phyloP scores from a whole-genome alignment of 805 yeast species.

The Candida coquimbonensis region DNA sequence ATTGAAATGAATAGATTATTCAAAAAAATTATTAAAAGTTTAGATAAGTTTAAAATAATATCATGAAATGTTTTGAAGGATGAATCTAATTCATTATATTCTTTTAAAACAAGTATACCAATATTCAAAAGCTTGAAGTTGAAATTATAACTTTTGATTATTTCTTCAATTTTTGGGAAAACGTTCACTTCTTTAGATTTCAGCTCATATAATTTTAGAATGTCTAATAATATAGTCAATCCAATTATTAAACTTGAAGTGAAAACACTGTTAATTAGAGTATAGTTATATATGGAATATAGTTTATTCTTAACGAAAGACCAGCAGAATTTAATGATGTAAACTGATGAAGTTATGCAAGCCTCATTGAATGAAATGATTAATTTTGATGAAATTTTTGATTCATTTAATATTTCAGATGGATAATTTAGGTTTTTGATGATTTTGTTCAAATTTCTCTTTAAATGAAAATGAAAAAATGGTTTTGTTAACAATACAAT shows the following conservation, averaged over 20 bases:
- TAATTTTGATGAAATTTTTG: background rate
- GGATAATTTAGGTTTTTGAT: background rate
- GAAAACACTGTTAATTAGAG: conserved; percentile 23
- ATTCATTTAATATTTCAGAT: background rate
- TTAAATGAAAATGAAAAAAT: conserved; percentile 25
- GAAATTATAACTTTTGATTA: background rate
- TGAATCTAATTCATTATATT: background rate
- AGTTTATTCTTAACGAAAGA: conserved; percentile 10
- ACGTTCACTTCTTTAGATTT: background rate
- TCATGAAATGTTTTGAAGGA: background rate
- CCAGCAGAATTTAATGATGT: conserved; percentile 23
- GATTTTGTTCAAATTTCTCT: background rate
- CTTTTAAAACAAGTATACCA: background rate
- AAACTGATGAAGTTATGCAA: conserved; percentile 25
- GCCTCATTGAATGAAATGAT: conserved; percentile 20
- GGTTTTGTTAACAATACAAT: conserved; percentile 30
- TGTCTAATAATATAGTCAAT: conserved; percentile 14
- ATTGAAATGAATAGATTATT: background rate
- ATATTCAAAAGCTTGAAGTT: background rate
- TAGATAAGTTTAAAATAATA: background rate
- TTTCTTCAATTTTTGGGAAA: background rate
- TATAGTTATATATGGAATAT: conserved; percentile 25
- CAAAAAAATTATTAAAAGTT: background rate
- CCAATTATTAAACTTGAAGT: conserved; percentile 26
- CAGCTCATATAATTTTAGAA: background rate